A percentile compares a stretch with the other conserved stretches of the same genome.
phyloP scores from a whole-genome alignment of 2,329 filamentous ascomycete species.

The Claviceps purpurea region DNA sequence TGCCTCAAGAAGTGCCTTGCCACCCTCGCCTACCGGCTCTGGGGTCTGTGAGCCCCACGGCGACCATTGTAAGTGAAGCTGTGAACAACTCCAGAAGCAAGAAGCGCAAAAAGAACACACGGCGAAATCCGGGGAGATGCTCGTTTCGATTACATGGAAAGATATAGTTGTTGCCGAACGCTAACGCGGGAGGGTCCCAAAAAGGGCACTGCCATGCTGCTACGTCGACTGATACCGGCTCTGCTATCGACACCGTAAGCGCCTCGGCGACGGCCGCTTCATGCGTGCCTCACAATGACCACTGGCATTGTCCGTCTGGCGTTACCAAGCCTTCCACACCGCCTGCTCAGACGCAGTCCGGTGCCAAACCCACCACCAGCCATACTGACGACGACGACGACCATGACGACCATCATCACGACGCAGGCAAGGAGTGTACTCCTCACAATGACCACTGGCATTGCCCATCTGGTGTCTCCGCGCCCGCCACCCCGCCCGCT shows the following conservation, averaged over 20 bases:
- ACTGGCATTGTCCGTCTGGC: slow-evolving; percentile 8
- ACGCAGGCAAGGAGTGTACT: not conserved
- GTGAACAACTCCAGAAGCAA: too few relatives aligned
- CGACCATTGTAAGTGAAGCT: slow-evolving; percentile 7
- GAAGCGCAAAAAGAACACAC: too few relatives aligned
- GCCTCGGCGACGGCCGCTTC: not conserved
- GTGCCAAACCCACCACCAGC: slow-evolving; percentile 1
- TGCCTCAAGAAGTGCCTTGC: slow-evolving; percentile 3
- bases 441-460: slow-evolving; percentile 9
- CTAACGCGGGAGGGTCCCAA: not conserved
- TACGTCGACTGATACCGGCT: not conserved
- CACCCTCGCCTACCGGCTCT: slow-evolving; percentile 10
- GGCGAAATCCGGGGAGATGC: too few relatives aligned
- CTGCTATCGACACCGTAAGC: not conserved
- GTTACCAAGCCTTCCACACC: slow-evolving; percentile 6
- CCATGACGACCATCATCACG: not conserved
- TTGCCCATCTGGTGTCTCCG: slow-evolving; percentile 5
- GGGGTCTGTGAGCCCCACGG: slow-evolving; percentile 8
- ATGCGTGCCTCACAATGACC: slow-evolving; percentile 7
- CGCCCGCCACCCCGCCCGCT: slow-evolving; percentile 7
- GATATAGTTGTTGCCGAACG: not conserved
- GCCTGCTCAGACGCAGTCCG: slow-evolving; percentile 3
- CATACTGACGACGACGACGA: slow-evolving; percentile 1
- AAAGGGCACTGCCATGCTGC: slow-evolving; percentile 9
- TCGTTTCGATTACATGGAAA: too few relatives aligned